Conservation (phyloP, 176 grass and related monocot species). For the Hsuehochloa calcarea region DNA sequence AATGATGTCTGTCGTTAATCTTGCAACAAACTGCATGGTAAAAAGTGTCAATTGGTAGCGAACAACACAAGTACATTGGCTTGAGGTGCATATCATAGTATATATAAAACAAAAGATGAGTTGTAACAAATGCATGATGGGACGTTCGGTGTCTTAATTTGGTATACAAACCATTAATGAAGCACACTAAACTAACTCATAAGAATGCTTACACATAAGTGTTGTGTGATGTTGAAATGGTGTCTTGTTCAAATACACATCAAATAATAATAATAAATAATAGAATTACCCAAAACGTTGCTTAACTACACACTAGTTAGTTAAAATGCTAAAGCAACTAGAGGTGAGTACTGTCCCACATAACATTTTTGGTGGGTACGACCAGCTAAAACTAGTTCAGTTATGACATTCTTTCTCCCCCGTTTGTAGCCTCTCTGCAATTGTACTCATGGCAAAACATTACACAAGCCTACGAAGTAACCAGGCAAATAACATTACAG, state of each 20-base stretch:
- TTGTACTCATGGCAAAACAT: not conserved
- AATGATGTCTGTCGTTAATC: conserved; percentile 69
- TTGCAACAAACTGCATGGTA: conserved; percentile 62
- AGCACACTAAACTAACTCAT: not conserved
- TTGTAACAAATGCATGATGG: not conserved
- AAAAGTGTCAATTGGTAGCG: conserved; percentile 14
- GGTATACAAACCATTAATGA: not conserved
- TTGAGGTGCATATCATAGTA: not conserved
- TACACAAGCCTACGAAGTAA: not conserved
- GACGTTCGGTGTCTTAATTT: not conserved
- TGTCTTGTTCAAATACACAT: not conserved
- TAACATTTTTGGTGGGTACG: conserved; percentile 13
- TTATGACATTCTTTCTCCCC: not conserved
- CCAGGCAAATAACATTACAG: not conserved
- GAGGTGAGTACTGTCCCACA: not conserved
- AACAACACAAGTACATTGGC: not conserved
- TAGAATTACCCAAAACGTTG: not conserved
- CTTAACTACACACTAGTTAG: conserved; percentile 10
- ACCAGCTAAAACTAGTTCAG: conserved; percentile 2
- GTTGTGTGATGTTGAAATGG: not conserved
- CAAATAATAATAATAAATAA: not conserved
- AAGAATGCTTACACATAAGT: not conserved
- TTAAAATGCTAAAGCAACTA: conserved; percentile 9
- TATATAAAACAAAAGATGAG: not conserved
- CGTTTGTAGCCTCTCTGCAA: not conserved